Evolutionary conservation across 139 green algal genomes (phyloP), one percentile per base, ranked within the genome.

Genomic region (Gonium pectorale): DNA sequence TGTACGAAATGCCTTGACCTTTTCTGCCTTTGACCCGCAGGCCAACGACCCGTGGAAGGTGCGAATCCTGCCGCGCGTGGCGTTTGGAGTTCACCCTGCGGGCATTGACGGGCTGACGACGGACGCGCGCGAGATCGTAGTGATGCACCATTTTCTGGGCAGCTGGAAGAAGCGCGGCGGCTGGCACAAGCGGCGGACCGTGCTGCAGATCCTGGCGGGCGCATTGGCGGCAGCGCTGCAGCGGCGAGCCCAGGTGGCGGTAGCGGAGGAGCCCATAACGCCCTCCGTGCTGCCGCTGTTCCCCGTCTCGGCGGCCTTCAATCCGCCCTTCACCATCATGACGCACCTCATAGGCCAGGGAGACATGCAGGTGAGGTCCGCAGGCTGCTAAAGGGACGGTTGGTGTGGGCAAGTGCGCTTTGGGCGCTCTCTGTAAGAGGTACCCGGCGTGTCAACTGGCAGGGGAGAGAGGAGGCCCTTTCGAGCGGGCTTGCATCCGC

Each of bases 141-240:
- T 95, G 59, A 81, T 95, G 86, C 95, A 98, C 87, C 95, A 98
- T 81, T 94, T 92, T 72, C 63, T 94, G 84, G 93, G 91, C 77
- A 90, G 64, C 59, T 96, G 94, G 94, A 94, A 96, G 81, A 79
- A 86, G 31, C 60, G 74, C n/a, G 85, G 83, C 37, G 85, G 87
- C 52, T 94, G 82, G 89, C 51, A 56, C 24, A 88, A 87, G 67
- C 80, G 71, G 38, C 64, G 78, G 38, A 86, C 68, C 26, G 67
- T 85, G 56, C 54, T 81, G 46, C 77, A 89, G 74, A 70, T 87
- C 38, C 40, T 83, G 84, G 44, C 83, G 73, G 86, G 64, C 24
- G 31, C 78, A 38, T 63, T 80, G 29, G 22, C 54, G 21, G 26
- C 69, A 2, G 86, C 71, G 79, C 49, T 72, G 27, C n/a, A 19